Percentiles rank a stretch among this genome's conserved stretches.
These are phyloP conservation scores for Pseudozyma hubeiensis DNA, from an alignment of 1,284 basidiomycete genomes.

Conservation along the genomic window DNA sequence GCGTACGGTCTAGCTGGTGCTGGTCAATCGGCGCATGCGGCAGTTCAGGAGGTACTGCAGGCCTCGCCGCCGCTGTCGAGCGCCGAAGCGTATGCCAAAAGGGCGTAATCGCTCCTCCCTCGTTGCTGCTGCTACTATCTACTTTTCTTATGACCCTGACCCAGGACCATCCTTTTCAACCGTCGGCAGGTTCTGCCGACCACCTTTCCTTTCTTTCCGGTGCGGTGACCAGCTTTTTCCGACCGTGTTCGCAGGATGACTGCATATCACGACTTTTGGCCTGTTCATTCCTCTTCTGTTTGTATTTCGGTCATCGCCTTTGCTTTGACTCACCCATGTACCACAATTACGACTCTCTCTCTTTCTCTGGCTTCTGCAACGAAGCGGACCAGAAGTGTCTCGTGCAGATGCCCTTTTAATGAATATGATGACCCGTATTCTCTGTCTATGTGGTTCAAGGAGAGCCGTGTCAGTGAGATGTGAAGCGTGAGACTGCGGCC, in stretches of 20 bases:
- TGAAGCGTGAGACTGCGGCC: too few relatives aligned
- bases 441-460: too few relatives aligned
- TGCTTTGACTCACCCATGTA: neutral
- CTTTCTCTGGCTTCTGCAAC: neutral
- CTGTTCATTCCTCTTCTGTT: too few relatives aligned
- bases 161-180: too few relatives aligned
- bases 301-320: too few relatives aligned
- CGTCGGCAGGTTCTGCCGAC: too few relatives aligned
- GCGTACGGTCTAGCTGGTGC: conserved; percentile 9
- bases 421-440: conserved; percentile 10
- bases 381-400: neutral
- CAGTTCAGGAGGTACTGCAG: neutral
- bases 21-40: neutral
- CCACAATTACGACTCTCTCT: neutral
- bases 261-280: too few relatives aligned
- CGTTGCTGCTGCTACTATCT: conserved; percentile 1
- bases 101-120: conserved; percentile 6
- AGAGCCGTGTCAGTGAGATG: too few relatives aligned
- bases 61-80: conserved; percentile 28
- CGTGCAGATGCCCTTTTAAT: conserved; percentile 3
- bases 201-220: too few relatives aligned
- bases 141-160: too few relatives aligned
- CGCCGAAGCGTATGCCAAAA: conserved; percentile 36
- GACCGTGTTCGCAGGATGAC: too few relatives aligned
- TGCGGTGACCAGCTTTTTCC: too few relatives aligned